Evolutionary conservation across 2,329 filamentous ascomycete species (phyloP).

Genomic region (Apiospora marii): DNA sequence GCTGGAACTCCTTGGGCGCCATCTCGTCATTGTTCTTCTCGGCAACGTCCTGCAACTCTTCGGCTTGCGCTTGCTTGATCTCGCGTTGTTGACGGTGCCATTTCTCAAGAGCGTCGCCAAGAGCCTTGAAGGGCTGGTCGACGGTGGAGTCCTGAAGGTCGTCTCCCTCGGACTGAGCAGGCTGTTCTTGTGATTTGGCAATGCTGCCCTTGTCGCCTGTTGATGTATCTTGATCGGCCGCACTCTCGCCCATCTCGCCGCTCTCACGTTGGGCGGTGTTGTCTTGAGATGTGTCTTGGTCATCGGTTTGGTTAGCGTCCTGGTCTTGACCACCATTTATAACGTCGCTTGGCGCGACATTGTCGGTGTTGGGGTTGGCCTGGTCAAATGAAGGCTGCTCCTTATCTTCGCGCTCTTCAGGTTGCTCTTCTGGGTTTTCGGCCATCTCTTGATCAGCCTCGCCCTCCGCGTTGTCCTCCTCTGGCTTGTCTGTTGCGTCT

Average conservation of each 20-base stretch:
- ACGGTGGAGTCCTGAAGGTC: slow-evolving; percentile 51
- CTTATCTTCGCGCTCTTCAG: slow-evolving; percentile 43
- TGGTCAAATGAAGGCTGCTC: slow-evolving; percentile 49
- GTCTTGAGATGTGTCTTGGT: slow-evolving; percentile 66
- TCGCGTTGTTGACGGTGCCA: slow-evolving; percentile 91
- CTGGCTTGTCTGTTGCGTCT: slow-evolving; percentile 59
- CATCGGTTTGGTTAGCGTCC: slow-evolving; percentile 68
- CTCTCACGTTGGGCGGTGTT: slow-evolving; percentile 71
- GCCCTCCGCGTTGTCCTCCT: slow-evolving; percentile 42
- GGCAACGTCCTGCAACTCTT: slow-evolving; percentile 59
- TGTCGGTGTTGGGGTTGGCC: slow-evolving; percentile 63
- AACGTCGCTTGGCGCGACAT: slow-evolving; percentile 68
- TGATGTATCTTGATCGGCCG: slow-evolving; percentile 69
- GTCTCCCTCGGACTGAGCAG: slow-evolving; percentile 52
- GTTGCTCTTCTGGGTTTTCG: slow-evolving; percentile 39
- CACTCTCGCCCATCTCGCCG: slow-evolving; percentile 70
- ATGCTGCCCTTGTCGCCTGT: slow-evolving; percentile 69
- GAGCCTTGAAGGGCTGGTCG: slow-evolving; percentile 86
- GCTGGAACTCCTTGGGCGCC: slow-evolving; percentile 89
- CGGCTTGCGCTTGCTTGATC: slow-evolving; percentile 71
- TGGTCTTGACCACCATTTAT: slow-evolving; percentile 71
- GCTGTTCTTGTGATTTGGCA: slow-evolving; percentile 55
- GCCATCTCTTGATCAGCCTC: slow-evolving; percentile 47
- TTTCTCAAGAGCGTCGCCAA: slow-evolving; percentile 89
- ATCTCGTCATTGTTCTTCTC: slow-evolving; percentile 57